A percentile compares a stretch with the other conserved stretches of the same genome.
Evolutionary conservation across 2,329 filamentous ascomycete species (phyloP).

Genomic region (Aspergillus fructus): DNA sequence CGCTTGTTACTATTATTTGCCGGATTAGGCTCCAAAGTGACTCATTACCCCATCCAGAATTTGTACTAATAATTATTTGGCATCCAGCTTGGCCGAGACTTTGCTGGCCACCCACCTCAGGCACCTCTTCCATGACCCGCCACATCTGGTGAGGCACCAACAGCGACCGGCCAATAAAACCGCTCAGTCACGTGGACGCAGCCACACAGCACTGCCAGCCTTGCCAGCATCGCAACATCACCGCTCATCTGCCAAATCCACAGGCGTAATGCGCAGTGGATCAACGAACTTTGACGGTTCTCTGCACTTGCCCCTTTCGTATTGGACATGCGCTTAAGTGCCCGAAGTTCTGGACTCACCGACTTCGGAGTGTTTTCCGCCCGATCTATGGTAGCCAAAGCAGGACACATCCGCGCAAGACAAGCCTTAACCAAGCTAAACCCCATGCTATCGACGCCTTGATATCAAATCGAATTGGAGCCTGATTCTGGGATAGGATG

Average conservation of each 20-base stretch:
- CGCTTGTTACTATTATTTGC: background rate
- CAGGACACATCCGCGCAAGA: background rate
- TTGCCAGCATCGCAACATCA: slow-evolving; percentile 2
- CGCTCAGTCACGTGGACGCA: slow-evolving; percentile 2
- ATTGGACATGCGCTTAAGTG: background rate
- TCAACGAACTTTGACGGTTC: background rate
- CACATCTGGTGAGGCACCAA: background rate
- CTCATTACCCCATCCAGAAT: slow-evolving; percentile 5
- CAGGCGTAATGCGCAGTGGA: background rate
- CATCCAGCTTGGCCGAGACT: background rate
- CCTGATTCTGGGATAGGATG: background rate
- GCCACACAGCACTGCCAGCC: slow-evolving; percentile 11
- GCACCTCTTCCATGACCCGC: slow-evolving; percentile 1
- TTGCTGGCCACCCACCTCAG: background rate
- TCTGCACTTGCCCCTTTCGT: background rate
- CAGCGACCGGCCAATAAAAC: background rate
- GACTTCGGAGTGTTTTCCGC: background rate
- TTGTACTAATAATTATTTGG: background rate
- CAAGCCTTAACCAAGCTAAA: background rate
- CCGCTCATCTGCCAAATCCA: background rate
- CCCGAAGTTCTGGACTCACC: background rate
- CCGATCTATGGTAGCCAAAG: background rate
- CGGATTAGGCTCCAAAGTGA: slow-evolving; percentile 10
- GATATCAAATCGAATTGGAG: background rate
- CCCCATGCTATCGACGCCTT: background rate